A percentile compares a stretch with the other conserved stretches of the same genome.
phyloP scores from a whole-genome alignment of 2,329 filamentous ascomycete species.

The Fusarium solani-melongenae region DNA sequence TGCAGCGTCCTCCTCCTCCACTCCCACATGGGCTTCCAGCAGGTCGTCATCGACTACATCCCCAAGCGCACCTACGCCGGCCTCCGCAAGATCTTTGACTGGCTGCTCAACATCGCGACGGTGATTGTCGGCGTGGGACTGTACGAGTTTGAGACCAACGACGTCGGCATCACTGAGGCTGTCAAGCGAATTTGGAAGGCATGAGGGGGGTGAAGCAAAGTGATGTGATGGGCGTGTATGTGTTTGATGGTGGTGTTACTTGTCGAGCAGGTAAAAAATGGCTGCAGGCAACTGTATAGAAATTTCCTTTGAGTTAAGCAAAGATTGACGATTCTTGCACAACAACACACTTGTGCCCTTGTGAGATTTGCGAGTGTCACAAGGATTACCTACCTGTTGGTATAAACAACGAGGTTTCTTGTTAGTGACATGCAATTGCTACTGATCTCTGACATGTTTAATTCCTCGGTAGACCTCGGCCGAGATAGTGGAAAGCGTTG shows the following conservation, averaged over 20 bases:
- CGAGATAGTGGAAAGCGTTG: not conserved
- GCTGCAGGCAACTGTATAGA: slow-evolving; percentile 45
- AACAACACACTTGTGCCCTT: not conserved
- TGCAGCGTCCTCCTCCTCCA: slow-evolving; percentile 87
- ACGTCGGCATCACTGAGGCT: slow-evolving; percentile 91
- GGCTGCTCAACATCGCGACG: slow-evolving; percentile 83
- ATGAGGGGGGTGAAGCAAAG: slow-evolving; percentile 47
- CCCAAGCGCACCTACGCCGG: slow-evolving; percentile 77
- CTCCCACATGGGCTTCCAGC: slow-evolving; percentile 95
- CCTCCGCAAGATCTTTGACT: slow-evolving; percentile 74
- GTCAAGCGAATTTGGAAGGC: slow-evolving; percentile 92
- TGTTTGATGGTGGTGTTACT: slow-evolving; percentile 26
- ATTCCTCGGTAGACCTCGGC: not conserved
- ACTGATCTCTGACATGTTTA: not conserved
- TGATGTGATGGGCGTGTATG: slow-evolving; percentile 8
- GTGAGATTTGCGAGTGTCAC: not conserved
- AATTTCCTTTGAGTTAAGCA: slow-evolving; percentile 36
- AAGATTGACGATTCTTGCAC: slow-evolving; percentile 29
- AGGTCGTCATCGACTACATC: slow-evolving; percentile 91
- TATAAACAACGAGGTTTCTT: not conserved
- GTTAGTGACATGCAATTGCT: not conserved
- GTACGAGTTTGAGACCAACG: slow-evolving; percentile 99
- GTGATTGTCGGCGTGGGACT: slow-evolving; percentile 85
- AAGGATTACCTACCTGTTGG: too few relatives aligned
- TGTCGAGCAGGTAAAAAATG: slow-evolving; percentile 35